A percentile compares a stretch with the other conserved stretches of the same genome.
Conservation (phyloP, 2,329 filamentous ascomycete genomes). For the Lasiodiplodia hormozganensis region DNA sequence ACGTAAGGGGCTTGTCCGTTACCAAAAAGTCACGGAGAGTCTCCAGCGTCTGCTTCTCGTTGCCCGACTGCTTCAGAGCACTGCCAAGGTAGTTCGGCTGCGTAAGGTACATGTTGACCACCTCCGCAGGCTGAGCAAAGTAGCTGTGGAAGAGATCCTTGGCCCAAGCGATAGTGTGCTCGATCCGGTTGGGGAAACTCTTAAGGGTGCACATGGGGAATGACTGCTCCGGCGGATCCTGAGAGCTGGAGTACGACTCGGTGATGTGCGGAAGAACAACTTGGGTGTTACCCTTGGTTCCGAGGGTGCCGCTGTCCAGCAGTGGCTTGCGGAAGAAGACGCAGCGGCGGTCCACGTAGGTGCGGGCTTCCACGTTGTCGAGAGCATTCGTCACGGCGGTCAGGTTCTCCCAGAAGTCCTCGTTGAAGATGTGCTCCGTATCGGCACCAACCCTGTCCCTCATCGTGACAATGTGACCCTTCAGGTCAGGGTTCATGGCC, state of each 20-base stretch:
- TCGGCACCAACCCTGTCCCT: constrained; percentile 91
- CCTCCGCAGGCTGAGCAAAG: constrained; percentile 92
- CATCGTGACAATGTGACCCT: constrained; percentile 82
- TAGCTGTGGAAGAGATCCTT: constrained; percentile 94
- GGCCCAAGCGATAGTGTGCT: constrained; percentile 98
- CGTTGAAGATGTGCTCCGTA: constrained; percentile 93
- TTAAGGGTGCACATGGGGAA: constrained; percentile 98
- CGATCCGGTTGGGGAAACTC: constrained; percentile 97
- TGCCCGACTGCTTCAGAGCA: constrained; percentile 89
- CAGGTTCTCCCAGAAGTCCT: constrained; percentile 84
- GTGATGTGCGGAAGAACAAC: constrained; percentile 90
- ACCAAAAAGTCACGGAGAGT: constrained; percentile 89
- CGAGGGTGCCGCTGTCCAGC: constrained; percentile 95
- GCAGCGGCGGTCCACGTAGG: constrained; percentile 94
- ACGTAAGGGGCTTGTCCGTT: constrained; percentile 86
- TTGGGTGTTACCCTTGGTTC: constrained; percentile 98
- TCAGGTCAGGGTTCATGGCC: constrained; percentile 92
- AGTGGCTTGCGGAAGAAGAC: constrained; percentile 98
- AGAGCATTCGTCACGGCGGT: constrained; percentile 96
- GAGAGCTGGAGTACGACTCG: constrained; percentile 96
- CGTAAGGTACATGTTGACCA: constrained; percentile 90
- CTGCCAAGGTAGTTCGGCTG: constrained; percentile 89
- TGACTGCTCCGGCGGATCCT: constrained; percentile 96
- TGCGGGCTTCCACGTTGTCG: constrained; percentile 96
- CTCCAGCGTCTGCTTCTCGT: constrained; percentile 92